Evolutionary conservation across 208 protist species (phyloP).

Genomic region (Trypanosomatidae sp.): DNA sequence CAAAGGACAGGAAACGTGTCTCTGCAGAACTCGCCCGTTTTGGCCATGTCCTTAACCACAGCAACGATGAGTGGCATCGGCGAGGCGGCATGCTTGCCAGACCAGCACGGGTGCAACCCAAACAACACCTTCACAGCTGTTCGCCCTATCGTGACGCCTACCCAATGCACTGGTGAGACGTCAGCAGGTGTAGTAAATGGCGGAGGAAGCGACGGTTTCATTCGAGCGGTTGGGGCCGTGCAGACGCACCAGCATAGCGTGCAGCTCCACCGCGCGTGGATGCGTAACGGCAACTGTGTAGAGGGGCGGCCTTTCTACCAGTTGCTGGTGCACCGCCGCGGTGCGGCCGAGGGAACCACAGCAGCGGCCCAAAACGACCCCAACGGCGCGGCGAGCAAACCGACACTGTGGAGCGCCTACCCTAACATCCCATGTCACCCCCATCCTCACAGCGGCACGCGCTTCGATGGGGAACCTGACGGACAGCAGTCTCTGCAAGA

Average conservation of each 20-base stretch:
- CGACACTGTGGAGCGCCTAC: not conserved
- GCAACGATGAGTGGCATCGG: not conserved
- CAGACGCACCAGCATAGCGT: slow-evolving; percentile 29
- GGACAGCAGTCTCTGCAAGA: slow-evolving; percentile 10
- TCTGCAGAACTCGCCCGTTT: slow-evolving; percentile 5
- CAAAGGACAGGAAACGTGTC: not conserved
- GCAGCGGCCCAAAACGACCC: not conserved
- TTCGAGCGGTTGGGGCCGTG: not conserved
- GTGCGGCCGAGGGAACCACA: slow-evolving; percentile 2
- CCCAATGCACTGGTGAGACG: not conserved
- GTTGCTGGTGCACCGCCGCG: slow-evolving; percentile 44
- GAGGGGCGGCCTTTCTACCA: slow-evolving; percentile 48
- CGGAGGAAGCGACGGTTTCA: not conserved
- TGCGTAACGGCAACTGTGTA: slow-evolving; percentile 26
- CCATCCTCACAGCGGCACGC: slow-evolving; percentile 34
- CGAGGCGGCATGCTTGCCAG: not conserved
- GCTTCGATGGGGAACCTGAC: slow-evolving; percentile 26
- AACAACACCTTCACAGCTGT: not conserved
- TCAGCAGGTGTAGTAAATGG: not conserved
- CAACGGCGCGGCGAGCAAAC: not conserved
- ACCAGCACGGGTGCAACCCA: slow-evolving; percentile 6
- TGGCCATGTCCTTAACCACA: slow-evolving; percentile 3
- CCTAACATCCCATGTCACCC: slow-evolving; percentile 30
- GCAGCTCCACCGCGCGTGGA: slow-evolving; percentile 30
- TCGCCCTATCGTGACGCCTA: not conserved